A percentile compares a stretch with the other conserved stretches of the same genome.
Conservation (phyloP, 257 asterid species). For the Jasminum sambac region DNA sequence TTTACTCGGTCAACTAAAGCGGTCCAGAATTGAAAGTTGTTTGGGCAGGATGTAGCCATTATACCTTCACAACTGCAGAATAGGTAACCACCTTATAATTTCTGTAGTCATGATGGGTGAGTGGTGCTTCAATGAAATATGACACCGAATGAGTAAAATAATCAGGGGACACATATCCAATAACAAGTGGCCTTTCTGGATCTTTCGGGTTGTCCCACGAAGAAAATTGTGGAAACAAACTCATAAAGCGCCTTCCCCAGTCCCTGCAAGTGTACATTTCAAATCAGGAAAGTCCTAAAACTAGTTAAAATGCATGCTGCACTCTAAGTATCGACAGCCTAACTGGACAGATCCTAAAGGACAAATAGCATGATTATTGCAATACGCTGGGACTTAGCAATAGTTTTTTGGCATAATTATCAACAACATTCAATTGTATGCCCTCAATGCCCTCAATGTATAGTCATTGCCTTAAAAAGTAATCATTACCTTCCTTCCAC, state of each 20-base stretch:
- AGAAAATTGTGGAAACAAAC: slow-evolving; percentile 70
- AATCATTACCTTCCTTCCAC: neutral
- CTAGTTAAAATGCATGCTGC: neutral
- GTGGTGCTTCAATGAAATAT: slow-evolving; percentile 93
- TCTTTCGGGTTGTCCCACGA: slow-evolving; percentile 93
- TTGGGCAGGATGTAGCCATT: slow-evolving; percentile 21
- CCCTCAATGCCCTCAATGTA: neutral
- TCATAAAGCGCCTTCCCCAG: slow-evolving; percentile 97
- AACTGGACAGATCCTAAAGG: neutral
- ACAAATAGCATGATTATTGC: neutral
- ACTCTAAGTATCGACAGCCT: neutral
- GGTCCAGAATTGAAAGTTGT: neutral
- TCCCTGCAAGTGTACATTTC: slow-evolving; percentile 62
- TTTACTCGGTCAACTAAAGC: slow-evolving; percentile 16
- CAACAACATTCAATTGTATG: neutral
- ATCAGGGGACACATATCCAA: slow-evolving; percentile 99
- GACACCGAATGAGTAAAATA: slow-evolving; percentile 98
- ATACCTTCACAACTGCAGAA: slow-evolving; percentile 98
- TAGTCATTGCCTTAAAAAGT: no score
- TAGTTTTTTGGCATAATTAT: neutral
- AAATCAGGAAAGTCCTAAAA: slow-evolving; percentile 21
- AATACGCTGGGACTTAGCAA: neutral
- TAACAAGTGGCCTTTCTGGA: slow-evolving; percentile 78
- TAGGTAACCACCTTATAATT: slow-evolving; percentile 88
- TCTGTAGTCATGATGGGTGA: slow-evolving; percentile 67